A percentile compares a stretch with the other conserved stretches of the same genome.
Evolutionary conservation across 2,329 filamentous ascomycete genomes (phyloP).

Genomic region (Clonostachys byssicola): DNA sequence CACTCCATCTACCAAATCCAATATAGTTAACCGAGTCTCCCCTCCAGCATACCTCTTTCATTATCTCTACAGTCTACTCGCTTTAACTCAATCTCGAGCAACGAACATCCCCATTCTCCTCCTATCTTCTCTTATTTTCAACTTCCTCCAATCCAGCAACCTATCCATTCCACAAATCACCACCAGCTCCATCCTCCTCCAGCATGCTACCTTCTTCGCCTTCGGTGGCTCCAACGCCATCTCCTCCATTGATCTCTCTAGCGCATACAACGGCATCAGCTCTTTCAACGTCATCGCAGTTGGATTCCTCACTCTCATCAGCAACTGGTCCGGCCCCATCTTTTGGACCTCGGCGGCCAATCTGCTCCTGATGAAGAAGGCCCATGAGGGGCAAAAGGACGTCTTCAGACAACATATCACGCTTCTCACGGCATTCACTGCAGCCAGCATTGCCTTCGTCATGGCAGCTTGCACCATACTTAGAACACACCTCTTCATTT

Average conservation of each 20-base stretch:
- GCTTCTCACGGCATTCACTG: slow-evolving; percentile 66
- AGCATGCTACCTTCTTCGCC: slow-evolving; percentile 83
- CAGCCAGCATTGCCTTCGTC: slow-evolving; percentile 62
- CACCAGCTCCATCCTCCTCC: slow-evolving; percentile 69
- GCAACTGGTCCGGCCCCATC: slow-evolving; percentile 88
- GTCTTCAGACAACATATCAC: slow-evolving; percentile 50
- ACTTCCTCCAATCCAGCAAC: slow-evolving; percentile 39
- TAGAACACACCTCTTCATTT: slow-evolving; percentile 90
- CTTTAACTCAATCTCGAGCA: slow-evolving; percentile 81
- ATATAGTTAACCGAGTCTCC: not conserved
- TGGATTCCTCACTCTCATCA: slow-evolving; percentile 76
- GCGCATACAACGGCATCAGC: slow-evolving; percentile 87
- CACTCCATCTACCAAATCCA: not conserved
- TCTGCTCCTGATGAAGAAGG: slow-evolving; percentile 45
- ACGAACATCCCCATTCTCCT: slow-evolving; percentile 85
- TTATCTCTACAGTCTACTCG: slow-evolving; percentile 70
- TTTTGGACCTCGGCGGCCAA: slow-evolving; percentile 76
- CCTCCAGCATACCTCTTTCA: slow-evolving; percentile 47
- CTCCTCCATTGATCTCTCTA: slow-evolving; percentile 90
- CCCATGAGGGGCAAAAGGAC: slow-evolving; percentile 12
- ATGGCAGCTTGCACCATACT: slow-evolving; percentile 86
- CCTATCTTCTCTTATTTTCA: slow-evolving; percentile 60
- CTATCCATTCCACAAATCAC: slow-evolving; percentile 57
- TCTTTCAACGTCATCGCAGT: slow-evolving; percentile 79
- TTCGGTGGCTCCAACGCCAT: slow-evolving; percentile 92